Base-by-base conservation (phyloP, 2,329 filamentous ascomycete species). In the Didymella pomorum region DNA sequence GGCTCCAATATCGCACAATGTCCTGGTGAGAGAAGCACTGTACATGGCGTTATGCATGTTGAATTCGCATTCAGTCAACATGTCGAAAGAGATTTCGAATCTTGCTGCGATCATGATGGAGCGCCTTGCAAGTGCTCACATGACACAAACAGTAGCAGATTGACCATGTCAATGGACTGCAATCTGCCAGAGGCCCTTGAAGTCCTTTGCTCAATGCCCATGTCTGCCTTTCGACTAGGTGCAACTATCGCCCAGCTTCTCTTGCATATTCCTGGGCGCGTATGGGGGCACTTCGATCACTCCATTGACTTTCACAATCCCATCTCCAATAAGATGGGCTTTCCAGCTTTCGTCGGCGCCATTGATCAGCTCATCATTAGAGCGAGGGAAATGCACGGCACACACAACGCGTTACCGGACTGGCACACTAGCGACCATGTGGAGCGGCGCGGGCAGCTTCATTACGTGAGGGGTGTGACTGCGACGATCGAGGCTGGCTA, bases 401-500 rank as follows among this genome's bases (percentile, higher is more conserved):
- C 28, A 4, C 28, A 21, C 28, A 46, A 16, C 33, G 28, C 28
- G 4, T 46, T 46, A 9, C 18, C 28, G 12, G 12, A 31, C n/a
- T 31, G 44, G 44, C 44, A 46, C 8, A 33, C 28, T 2, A 46
- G 44, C 23, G 48, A 51, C 26, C 18, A n/a, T 12, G 23, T 33
- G n/a, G 37, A 29, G 8, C 35, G 48, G 2, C 26, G 35, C 10
- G 33, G 28, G 18, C 35, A 42, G n/a, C 37, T 29, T 16, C n/a
- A 10, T 12, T 33, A 21, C 29, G 28, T 21, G 7, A 20, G 25
- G 12, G 10, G 23, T 23, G 10, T 21, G 20, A 45, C 41, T 4
- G 21, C 39, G 14, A 23, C 46, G 3, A 28, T 62, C 3, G 57
- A 58, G 14, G 28, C 41, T 2, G 33, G 18, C 6, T 64, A 54